Evolutionary conservation across 225 moss, liverwort and hornwort genomes (phyloP).

Genomic region (Bryum argenteum): DNA sequence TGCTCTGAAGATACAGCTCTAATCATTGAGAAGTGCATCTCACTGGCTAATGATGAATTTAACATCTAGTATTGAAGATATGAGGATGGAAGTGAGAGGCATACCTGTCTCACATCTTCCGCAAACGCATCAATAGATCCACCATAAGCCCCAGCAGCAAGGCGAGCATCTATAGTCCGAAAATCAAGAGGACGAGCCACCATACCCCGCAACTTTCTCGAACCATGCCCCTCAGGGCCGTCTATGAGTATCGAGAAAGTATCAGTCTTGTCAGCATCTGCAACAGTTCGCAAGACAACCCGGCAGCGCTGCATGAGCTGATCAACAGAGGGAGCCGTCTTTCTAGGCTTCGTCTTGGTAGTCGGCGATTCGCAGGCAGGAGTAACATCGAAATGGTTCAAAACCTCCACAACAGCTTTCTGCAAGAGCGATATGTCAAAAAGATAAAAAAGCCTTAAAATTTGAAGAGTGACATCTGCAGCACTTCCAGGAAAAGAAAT

Average conservation of each 20-base stretch:
- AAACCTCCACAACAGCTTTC: constrained; percentile 69
- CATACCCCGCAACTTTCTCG: constrained; percentile 66
- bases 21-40: constrained; percentile 10
- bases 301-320: constrained; percentile 72
- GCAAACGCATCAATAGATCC: constrained; percentile 89
- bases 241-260: constrained; percentile 65
- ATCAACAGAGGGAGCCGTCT: constrained; percentile 48
- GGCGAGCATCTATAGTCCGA: constrained; percentile 94
- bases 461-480: constrained; percentile 10
- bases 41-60: constrained; percentile 12
- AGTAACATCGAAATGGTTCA: constrained; percentile 55
- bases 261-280: constrained; percentile 63
- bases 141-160: constrained; percentile 96
- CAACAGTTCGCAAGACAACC: constrained; percentile 66
- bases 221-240: constrained; percentile 63
- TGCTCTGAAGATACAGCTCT: constrained; percentile 7
- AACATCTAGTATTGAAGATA: background rate
- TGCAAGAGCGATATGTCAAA: constrained; percentile 40
- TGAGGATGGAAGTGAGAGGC: constrained; percentile 25
- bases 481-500: constrained; percentile 2
- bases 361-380: constrained; percentile 51
- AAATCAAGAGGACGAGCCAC: constrained; percentile 98
- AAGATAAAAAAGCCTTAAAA: constrained; percentile 6
- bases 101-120: constrained; percentile 94
- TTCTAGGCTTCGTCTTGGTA: constrained; percentile 43